phyloP scores from a whole-genome alignment of 1,284 basidiomycete genomes.

The Boletus albobrunnescens region DNA sequence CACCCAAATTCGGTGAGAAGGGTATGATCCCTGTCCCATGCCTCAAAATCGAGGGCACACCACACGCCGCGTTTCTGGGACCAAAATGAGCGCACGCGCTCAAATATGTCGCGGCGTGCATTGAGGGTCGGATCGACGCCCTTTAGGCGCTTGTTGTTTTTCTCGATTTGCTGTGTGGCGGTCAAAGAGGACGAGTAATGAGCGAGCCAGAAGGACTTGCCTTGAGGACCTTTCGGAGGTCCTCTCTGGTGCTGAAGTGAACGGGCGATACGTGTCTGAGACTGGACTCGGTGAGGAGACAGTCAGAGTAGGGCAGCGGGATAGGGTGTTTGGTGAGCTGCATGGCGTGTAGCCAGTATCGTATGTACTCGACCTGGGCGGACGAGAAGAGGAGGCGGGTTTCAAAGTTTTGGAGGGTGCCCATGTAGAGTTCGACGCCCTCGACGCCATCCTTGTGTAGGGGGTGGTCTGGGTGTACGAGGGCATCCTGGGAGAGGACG shows the following conservation, averaged over 20 bases:
- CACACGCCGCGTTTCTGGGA: constrained; percentile 58
- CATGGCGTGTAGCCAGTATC: constrained; percentile 80
- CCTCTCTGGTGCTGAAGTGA: constrained; percentile 50
- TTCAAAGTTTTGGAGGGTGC: constrained; percentile 68
- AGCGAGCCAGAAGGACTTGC: constrained; percentile 31
- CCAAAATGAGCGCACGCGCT: constrained; percentile 64
- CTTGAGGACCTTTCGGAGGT: constrained; percentile 57
- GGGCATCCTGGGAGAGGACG: constrained; percentile 57
- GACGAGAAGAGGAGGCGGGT: constrained; percentile 74
- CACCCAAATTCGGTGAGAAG: constrained; percentile 77
- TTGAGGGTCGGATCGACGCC: constrained; percentile 53
- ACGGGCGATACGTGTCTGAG: constrained; percentile 55
- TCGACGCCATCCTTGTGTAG: constrained; percentile 56
- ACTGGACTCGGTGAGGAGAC: constrained; percentile 54
- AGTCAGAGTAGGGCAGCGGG: constrained; percentile 69
- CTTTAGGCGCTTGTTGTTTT: constrained; percentile 72
- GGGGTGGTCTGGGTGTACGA: constrained; percentile 71
- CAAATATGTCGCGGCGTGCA: constrained; percentile 57
- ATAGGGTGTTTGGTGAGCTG: constrained; percentile 60
- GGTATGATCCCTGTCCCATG: constrained; percentile 70
- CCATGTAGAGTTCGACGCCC: constrained; percentile 69
- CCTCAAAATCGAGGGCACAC: constrained; percentile 76
- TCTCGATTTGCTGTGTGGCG: constrained; percentile 57
- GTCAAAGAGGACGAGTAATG: constrained; percentile 1
- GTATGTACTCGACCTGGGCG: constrained; percentile 77